Evolutionary conservation across 306 rosid species (phyloP), one percentile per base, ranked within the genome.

Genomic region (Cucurbita maxima): DNA sequence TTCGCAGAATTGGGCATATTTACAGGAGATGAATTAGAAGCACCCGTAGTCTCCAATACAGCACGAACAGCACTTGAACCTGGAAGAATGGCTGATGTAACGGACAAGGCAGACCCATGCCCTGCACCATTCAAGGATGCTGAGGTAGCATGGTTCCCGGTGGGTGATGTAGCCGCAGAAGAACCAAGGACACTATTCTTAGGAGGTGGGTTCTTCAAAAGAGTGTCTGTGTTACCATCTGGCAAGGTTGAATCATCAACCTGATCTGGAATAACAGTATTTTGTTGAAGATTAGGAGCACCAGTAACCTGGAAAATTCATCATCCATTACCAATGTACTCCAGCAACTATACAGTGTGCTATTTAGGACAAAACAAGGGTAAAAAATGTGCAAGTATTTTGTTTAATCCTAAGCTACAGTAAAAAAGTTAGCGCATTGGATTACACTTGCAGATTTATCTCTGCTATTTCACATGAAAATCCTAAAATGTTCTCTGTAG

Each of bases 191-290:
- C 83, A 55, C 80, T 79, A 79, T 61, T 86, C 82, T 89, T 90
- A 18, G 92, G 74, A 81, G 97, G 97, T 72, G 98, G 98, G 58
- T 96, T 89, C 83, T 84, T 87, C 10, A 86, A 79, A 83, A 80
- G 74, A 70, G 75, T 84, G 76, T 94, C 98, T 22, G 84, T 81
- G 80, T 79, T 87, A 82, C 83, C 78, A 79, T 94, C 98, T 70
- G 81, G 95, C 60, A 93, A 87, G 19, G 87, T 84, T 20, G 89
- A 63, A 63, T 91, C 97, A 53, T 94, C 98, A 80, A 87, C 88
- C 75, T 88, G 91, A 84, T 94, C 98, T 83, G 82, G 91, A 18
- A 87, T 77, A 81, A 80, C 80, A 54, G 84, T 77, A 81, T 73
- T 81, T 76, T 37, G 84, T 73, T 80, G 82, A 78, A 59, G 67